Conservation (phyloP, 2,329 filamentous ascomycete genomes). For the Zasmidium cellare region DNA sequence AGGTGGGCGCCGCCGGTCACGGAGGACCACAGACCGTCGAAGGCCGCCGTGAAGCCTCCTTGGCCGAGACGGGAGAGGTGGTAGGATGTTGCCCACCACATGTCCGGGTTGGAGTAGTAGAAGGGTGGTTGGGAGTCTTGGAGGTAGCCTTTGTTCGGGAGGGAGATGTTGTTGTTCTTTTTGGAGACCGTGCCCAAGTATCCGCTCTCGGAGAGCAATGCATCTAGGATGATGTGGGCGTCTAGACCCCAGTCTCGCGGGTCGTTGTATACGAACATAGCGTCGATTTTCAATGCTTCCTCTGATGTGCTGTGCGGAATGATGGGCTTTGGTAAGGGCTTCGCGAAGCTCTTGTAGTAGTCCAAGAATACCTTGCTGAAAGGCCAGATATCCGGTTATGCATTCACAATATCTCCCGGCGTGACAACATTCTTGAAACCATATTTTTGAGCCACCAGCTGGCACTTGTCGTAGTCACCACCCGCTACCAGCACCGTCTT, state of each 20-base stretch:
- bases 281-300: conserved; percentile 73
- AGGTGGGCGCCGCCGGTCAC: conserved; percentile 61
- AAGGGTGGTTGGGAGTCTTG: conserved; percentile 76
- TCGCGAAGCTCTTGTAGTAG: conserved; percentile 60
- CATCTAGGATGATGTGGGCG: conserved; percentile 77
- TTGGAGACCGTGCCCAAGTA: conserved; percentile 76
- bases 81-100: conserved; percentile 85
- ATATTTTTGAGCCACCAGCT: conserved; percentile 67
- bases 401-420: conserved; percentile 77
- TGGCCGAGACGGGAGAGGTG: conserved; percentile 86
- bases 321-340: conserved; percentile 57
- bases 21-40: conserved; percentile 76
- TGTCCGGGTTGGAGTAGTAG: conserved; percentile 87
- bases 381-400: conserved; percentile 76
- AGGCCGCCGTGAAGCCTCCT: conserved; percentile 80
- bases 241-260: conserved; percentile 95
- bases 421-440: conserved; percentile 67
- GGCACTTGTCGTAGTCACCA: conserved; percentile 57
- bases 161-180: conserved; percentile 64
- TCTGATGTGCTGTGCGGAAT: conserved; percentile 40
- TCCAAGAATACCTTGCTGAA: conserved; percentile 69
- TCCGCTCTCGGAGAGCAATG: conserved; percentile 76
- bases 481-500: conserved; percentile 52
- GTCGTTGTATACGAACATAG: conserved; percentile 92
- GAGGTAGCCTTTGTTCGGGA: conserved; percentile 78